phyloP scores from a whole-genome alignment of 371 early-diverging fungal genomes.

The Rhizopus arrhizus region DNA sequence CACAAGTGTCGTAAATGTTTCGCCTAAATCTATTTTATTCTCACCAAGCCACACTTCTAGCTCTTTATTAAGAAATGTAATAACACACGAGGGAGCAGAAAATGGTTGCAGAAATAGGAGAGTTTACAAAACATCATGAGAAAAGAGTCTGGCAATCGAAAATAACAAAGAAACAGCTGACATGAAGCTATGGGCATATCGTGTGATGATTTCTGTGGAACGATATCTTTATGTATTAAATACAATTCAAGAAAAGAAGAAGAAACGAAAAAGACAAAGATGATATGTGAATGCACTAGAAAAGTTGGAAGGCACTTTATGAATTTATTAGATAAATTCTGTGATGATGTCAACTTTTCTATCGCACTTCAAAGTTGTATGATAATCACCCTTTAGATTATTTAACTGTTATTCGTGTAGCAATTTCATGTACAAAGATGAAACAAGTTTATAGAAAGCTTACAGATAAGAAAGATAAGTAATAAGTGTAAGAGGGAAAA shows the following conservation, averaged over 20 bases:
- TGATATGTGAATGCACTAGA: conserved; percentile 60
- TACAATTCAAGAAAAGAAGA: conserved; percentile 52
- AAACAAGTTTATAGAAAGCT: not conserved
- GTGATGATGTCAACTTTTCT: conserved; percentile 16
- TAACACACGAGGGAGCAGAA: not conserved
- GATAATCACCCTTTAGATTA: conserved; percentile 64
- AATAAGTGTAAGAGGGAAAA: not conserved
- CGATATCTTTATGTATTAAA: conserved; percentile 30
- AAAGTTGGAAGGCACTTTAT: conserved; percentile 67
- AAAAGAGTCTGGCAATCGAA: conserved; percentile 11
- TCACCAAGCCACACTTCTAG: not conserved
- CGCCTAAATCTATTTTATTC: conserved; percentile 9
- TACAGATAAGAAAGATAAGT: not conserved
- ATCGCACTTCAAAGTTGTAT: conserved; percentile 64
- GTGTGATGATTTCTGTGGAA: conserved; percentile 24
- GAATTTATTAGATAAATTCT: conserved; percentile 12
- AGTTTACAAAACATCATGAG: conserved; percentile 13
- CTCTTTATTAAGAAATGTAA: not conserved
- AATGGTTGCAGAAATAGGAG: conserved; percentile 9
- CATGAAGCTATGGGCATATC: conserved; percentile 15
- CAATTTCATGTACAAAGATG: conserved; percentile 57
- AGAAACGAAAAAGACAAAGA: conserved; percentile 57
- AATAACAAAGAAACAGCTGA: conserved; percentile 9
- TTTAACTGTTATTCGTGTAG: conserved; percentile 52
- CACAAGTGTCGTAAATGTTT: not conserved